Evolutionary conservation across 768 basidiomycete genomes (phyloP), one percentile per base, ranked within the genome.

Genomic region (Tricholomella constricta): DNA sequence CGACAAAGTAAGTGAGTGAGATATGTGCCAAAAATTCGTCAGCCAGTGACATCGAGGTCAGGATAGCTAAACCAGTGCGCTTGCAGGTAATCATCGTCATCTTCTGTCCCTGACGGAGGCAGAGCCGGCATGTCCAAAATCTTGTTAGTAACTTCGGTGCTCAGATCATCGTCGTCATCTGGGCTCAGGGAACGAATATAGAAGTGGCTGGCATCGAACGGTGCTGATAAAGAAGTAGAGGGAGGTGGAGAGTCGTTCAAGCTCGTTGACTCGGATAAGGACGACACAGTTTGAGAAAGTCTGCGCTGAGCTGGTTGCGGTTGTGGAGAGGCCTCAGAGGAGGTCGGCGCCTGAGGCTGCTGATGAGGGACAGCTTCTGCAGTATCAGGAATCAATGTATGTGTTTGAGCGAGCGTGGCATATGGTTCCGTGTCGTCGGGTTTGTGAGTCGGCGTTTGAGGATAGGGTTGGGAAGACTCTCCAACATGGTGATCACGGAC

Each of bases 31-130:
- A 27, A 17, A 10, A n/a, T 27, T 41, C 14, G 27, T 53, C 32
- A 54, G 45, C 20, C 25, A 36, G 45, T 44, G 37, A 38, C 43
- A 42, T 51, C 38, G 17, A 57, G 41, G 29, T 58, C 54, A 14
- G 63, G 61, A 44, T 64, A 64, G 4, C 20, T 37, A 20, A 64
- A 51, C 15, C 43, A 29, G 12, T 58, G 52, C 8, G 62, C 51
- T 38, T 60, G 55, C 25, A 63, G 38, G 41, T 51, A 57, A 22
- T 58, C 56, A 34, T 64, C 62, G 7, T 53, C 53, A 42, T 56
- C 57, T 23, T 58, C 57, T 40, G 54, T 48, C 27, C 45, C 54
- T 14, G 45, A 27, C 32, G 26, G 45, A 45, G 42, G 49, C 9
- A 48, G 25, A 15, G 46, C 34, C 45, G 60, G 37, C 35, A 59